Base-by-base conservation (phyloP, 164 flowering plant genomes). In the Malania oleifera region DNA sequence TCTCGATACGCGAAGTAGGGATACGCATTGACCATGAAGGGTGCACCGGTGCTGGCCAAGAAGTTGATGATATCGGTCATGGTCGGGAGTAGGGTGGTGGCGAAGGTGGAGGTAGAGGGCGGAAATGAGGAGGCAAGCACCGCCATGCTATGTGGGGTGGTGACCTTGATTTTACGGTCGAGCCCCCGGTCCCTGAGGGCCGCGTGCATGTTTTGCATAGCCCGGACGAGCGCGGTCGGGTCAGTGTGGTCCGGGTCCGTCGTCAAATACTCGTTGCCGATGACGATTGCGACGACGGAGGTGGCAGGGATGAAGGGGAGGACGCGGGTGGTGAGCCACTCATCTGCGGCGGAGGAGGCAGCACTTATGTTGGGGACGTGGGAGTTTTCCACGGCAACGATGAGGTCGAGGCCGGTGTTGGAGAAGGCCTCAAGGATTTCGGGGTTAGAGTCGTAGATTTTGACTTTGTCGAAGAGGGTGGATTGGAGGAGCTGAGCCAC, bases 401-500 rank as follows among this genome's bases (percentile, higher is more conserved):
- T 71, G 62, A 86, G 70, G 61, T 76, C 80, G 34, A 87, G 78
- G 56, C 80, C 82, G 43, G 86, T 77, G 82, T 82, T 81, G 71
- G 95, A 59, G 61, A 87, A 84, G 61, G 95, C 84, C 17, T 70
- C 52, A 28, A 87, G 80, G 65, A 87, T 75, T 22, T 77, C 77
- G 0, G 89, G 85, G 66, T 84, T 74, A 54, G 90, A 67, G 77
- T 87, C 90, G 54, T 80, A 87, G 74, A 87, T 82, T 52, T 81
- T 87, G 57, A 82, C 86, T 57, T 74, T 71, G 73, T 79, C 77
- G 51, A 87, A 65, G 70, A 75, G 66, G 1, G 83, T 79, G 59
- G 84, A 71, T 57, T 80, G 82, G 55, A 84, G 85, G 46, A 84
- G 69, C 53, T 77, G 77, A 2, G 83, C 86, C n/a, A 81, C 95